Evolutionary conservation across 2,329 filamentous ascomycete genomes (phyloP), one percentile per base, ranked within the genome.

Genomic region (Fusarium sp.): DNA sequence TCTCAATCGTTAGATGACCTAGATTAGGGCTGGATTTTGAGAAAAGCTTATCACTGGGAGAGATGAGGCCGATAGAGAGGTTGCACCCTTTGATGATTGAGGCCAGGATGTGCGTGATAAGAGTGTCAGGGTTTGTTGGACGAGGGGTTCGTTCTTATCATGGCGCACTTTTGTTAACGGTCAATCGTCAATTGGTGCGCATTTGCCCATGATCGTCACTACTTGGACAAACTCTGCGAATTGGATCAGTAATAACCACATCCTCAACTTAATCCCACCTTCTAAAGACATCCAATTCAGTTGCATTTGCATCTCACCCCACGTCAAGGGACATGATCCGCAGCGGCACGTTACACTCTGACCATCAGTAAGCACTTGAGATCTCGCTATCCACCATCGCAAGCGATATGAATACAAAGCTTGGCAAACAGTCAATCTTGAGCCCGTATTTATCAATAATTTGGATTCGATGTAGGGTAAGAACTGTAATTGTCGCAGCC

Each of bases 311-410:
- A 38, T 41, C 20, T 36, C 60, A 42, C 30, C 28, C 42, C 60
- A 28, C 26, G 31, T 42, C 48, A 24, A 41, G 41, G 42, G 42
- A 18, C 42, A 39, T 39, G 50, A 38, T 54, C 50, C 24, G 33
- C 33, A 39, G 50, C 33, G 20, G 33, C 28, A 28, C 6, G 13
- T 22, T 28, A 54, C 33, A 56, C 65, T 68, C 44, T 54, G 65
- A 68, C 65, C 64, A 63, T 8, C 39, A 64, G 57, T 57, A 50
- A 69, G 57, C 57, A 58, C 58, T 51, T 42, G 41, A 45, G 51
- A 22, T 41, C 35, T 20, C 7, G 3, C 14, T 35, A 62, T 31
- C 64, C 64, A 68, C 50, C 39, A 24, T 33, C 54, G 18, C 47
- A 65, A 39, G 22, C 41, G 39, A 36, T 24, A 36, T 36, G 28